Evolutionary conservation across 2,329 filamentous ascomycete species (phyloP), one percentile per base, ranked within the genome.

Genomic region (Fusarium brevicatenulatum): DNA sequence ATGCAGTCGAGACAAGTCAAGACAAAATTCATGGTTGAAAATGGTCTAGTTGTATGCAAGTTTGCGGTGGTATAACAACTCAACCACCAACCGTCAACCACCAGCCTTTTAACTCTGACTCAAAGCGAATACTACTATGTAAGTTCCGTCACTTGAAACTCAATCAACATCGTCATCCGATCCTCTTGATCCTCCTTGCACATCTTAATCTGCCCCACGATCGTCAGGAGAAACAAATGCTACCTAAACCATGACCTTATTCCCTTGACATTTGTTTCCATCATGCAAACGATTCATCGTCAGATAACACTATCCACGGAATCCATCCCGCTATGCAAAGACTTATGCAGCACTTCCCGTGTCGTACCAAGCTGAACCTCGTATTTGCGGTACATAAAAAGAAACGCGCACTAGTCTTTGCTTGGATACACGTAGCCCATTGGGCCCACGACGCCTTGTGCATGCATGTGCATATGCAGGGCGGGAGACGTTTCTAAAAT

Each of bases 121-220:
- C 28, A 32, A 50, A 34, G 21, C 23, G 36, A 54, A 54, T 54
- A 54, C 36, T 42, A 54, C 50, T 2, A 30, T n/a, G 25, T 8
- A 28, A 28, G 18, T 30, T 18, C 23, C 23, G 10, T 28, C 23
- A 9, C 50, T 40, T 2, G 36, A 40, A 30, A 30, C n/a, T 25
- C 28, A 44, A 23, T 56, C 28, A 39, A n/a, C 8, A 53, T 13
- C 54, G 19, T 68, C 63, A 40, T 50, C 23, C 42, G 23, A 49
- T 36, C 23, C 55, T 61, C 46, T 63, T 63, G 50, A 28, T 46
- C 34, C 52, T 44, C 52, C 30, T 56, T 54, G 68, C 68, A 53
- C 70, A 73, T 72, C 65, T 36, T 11, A 73, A 72, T 72, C 70
- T 66, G 56, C 70, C 66, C 59, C 70, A 57, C 47, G 70, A 70